Percentiles rank a stretch among this genome's conserved stretches.
Evolutionary conservation across 1,139 yeast species (phyloP).

Genomic region (Meyerozyma elateridarum): DNA sequence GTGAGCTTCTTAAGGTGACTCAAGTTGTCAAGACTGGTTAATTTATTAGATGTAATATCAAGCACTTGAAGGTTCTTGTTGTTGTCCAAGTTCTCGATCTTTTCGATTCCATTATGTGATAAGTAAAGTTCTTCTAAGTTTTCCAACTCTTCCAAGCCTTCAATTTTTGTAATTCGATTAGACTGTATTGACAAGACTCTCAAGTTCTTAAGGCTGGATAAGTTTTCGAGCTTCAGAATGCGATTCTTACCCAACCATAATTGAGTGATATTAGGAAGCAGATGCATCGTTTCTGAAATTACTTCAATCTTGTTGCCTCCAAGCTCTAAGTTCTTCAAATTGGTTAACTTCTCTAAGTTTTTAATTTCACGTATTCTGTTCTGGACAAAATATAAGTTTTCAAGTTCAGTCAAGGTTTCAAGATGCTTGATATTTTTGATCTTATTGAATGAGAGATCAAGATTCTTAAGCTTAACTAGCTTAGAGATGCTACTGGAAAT

Average conservation of each 20-base stretch:
- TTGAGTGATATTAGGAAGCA: slow-evolving; percentile 56
- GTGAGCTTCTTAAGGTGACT: slow-evolving; percentile 65
- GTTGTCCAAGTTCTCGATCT: slow-evolving; percentile 74
- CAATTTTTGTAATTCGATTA: slow-evolving; percentile 72
- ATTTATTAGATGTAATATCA: slow-evolving; percentile 76
- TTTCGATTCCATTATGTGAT: slow-evolving; percentile 76
- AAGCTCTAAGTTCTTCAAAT: slow-evolving; percentile 72
- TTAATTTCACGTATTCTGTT: slow-evolving; percentile 76
- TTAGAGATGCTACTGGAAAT: slow-evolving; percentile 66
- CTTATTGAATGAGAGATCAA: slow-evolving; percentile 89
- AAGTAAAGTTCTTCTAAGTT: slow-evolving; percentile 82
- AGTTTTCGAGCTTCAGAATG: slow-evolving; percentile 61
- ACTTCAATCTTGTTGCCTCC: slow-evolving; percentile 82
- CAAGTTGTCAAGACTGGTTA: slow-evolving; percentile 59
- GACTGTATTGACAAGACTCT: slow-evolving; percentile 84
- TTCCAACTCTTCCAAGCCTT: slow-evolving; percentile 69
- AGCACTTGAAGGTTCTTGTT: slow-evolving; percentile 64
- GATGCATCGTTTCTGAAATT: slow-evolving; percentile 55
- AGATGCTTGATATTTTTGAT: slow-evolving; percentile 83
- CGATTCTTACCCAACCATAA: slow-evolving; percentile 93
- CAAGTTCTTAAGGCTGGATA: slow-evolving; percentile 58
- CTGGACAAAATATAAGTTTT: slow-evolving; percentile 79
- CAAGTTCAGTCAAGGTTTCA: slow-evolving; percentile 56
- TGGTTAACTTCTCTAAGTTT: slow-evolving; percentile 53
- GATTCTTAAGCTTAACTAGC: slow-evolving; percentile 49